Base-by-base conservation (phyloP, 306 rosid species). In the Oxytropis ochrocephala region DNA sequence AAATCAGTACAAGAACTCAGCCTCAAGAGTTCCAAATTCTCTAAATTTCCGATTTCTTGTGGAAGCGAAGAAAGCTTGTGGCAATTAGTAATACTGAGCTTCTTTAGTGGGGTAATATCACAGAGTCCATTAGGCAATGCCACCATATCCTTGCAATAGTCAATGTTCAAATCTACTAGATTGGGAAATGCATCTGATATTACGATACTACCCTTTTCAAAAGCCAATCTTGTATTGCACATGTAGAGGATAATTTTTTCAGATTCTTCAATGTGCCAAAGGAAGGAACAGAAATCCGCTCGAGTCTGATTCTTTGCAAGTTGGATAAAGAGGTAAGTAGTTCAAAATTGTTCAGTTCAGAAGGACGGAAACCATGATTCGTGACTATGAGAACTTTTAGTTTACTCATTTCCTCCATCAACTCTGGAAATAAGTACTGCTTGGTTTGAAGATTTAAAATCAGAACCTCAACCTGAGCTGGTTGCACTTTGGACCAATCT, bases 1-100 rank as follows among this genome's bases (percentile, higher is more conserved):
- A 91, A 74, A 69, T 76, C 83, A 43, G 82, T 79, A 42, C 96
- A 89, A 1, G 88, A 89, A 56, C 71, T 81, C 55, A 91, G 84
- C 75, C 88, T 78, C 18, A 91, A 38, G 1, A 65, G 60, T 74
- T 81, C 81, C 75, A 91, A 66, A 70, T 81, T 80, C 19, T 3
- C 63, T 47, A 86, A 53, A 46, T 80, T 72, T 17, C 85, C 87
- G 16, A 86, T 68, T 6, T 69, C 83, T 63, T 58, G 66, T 0
- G 91, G 91, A 33, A 91, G 63, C 6, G 61, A 21, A 27, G 51
- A 33, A 47, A 91, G 75, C 56, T 73, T 87, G 39, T 83, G 86
- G 60, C 89, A 91, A 58, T 86, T 83, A 3, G 97, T 72, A 24
- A 86, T 33, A n/a, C 82, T 78, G 6, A 91, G 81, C 78, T 72